Base-by-base conservation (phyloP, 176 grass and related monocot species). In the Stipa capillata region DNA sequence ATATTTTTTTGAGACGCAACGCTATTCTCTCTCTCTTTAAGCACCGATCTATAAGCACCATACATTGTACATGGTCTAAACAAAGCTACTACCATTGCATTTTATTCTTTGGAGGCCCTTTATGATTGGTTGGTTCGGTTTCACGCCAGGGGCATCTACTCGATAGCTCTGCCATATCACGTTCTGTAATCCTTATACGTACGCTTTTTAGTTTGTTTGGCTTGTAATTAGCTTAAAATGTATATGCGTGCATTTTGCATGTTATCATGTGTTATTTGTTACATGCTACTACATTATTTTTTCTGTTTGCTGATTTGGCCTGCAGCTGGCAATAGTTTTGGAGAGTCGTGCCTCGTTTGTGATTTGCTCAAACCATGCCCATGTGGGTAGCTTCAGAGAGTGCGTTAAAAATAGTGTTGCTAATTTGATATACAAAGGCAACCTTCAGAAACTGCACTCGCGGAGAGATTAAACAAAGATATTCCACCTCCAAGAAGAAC, bases 181-280 rank as follows among this genome's bases (percentile, higher is more conserved):
- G 43, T 64, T 39, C 37, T 85, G 77, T 81, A 89, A 45, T 80
- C 69, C 27, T 35, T 50, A 74, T 68, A 41, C 6, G 3, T n/a
- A n/a, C 61, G 40, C 42, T 17, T 31, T 52, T 62, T n/a, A n/a
- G 31, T 8, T 69, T 63, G 35, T 63, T 45, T 76, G 50, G 54
- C 45, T 56, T 83, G 85, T 89, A 85, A 89, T 80, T 89, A 85
- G 43, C 45, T 63, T 58, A 41, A 51, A 6, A 51, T 52, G 23
- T 43, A 62, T 74, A 33, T 32, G 65, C n/a, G n/a, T n/a, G n/a
- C n/a, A 28, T 39, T 39, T 69, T 82, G 43, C 69, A 68, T 80
- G 75, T 42, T 29, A 24, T 58, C 25, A 62, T 89, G 36, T 36
- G 23, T 28, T 79, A 18, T 42, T 80, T 69, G 50, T 45, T 56